phyloP scores from a whole-genome alignment of 306 rosid genomes.

The Cucurbita ficifolia region DNA sequence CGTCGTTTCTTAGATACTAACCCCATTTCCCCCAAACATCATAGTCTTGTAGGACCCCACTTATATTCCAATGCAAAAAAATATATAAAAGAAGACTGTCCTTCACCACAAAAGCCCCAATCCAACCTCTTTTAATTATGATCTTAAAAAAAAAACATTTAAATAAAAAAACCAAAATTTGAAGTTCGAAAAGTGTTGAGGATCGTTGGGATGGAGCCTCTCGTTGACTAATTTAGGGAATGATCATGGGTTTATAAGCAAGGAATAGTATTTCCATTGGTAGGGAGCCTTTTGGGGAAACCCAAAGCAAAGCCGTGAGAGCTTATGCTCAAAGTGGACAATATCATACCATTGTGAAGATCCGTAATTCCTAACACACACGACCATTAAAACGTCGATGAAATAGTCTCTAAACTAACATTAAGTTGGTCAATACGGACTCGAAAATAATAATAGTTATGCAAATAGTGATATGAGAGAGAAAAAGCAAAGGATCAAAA shows the following conservation, averaged over 20 bases:
- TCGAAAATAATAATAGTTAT: too few relatives aligned
- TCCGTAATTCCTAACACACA: too few relatives aligned
- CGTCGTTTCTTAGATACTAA: background rate
- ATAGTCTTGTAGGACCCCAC: background rate
- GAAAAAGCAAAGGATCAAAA: background rate
- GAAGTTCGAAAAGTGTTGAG: too few relatives aligned
- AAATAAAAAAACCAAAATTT: background rate
- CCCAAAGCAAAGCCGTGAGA: too few relatives aligned
- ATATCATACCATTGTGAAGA: too few relatives aligned
- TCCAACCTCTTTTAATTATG: conserved; percentile 1
- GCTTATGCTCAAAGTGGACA: too few relatives aligned
- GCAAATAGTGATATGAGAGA: background rate
- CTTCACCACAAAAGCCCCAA: conserved; percentile 4
- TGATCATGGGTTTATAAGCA: too few relatives aligned
- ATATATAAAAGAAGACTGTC: background rate
- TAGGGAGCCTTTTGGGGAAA: too few relatives aligned
- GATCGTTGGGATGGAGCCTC: too few relatives aligned
- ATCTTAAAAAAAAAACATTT: background rate
- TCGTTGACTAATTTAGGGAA: too few relatives aligned
- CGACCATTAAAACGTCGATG: too few relatives aligned
- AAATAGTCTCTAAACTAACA: background rate
- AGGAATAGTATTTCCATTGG: too few relatives aligned
- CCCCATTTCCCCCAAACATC: background rate
- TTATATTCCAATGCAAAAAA: conserved; percentile 2
- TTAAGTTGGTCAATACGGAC: background rate